These are phyloP conservation scores for Gamsiella multidivaricata DNA, from an alignment of 192 early-diverging fungal genomes.

Conservation along the genomic window DNA sequence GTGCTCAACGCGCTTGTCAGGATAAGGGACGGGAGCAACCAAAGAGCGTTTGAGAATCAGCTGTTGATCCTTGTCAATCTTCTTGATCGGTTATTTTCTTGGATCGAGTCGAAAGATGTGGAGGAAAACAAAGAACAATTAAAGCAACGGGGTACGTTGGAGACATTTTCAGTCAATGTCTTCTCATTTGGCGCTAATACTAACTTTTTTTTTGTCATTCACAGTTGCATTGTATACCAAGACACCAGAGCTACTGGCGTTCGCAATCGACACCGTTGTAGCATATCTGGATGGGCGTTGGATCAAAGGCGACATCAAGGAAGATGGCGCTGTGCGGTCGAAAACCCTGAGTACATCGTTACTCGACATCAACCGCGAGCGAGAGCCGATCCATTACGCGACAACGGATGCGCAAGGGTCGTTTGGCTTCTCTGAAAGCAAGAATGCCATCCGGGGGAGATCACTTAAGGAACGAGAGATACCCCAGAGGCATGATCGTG, in stretches of 20 bases:
- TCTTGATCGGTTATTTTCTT: conserved; percentile 40
- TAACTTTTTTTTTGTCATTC: not conserved
- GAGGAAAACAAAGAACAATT: conserved; percentile 24
- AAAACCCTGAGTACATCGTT: conserved; percentile 17
- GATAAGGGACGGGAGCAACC: conserved; percentile 17
- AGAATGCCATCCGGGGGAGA: conserved; percentile 15
- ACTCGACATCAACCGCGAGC: conserved; percentile 25
- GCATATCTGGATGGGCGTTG: conserved; percentile 45
- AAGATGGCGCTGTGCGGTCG: not conserved
- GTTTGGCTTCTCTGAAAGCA: conserved; percentile 19
- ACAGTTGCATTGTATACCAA: conserved; percentile 27
- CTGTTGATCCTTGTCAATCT: conserved; percentile 30
- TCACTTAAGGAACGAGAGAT: conserved; percentile 24
- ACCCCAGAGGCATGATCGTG: not conserved
- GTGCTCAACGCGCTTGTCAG: conserved; percentile 27
- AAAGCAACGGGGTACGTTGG: conserved; percentile 25
- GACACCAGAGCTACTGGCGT: conserved; percentile 27
- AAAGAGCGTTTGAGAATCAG: conserved; percentile 30
- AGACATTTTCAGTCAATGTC: too few relatives aligned
- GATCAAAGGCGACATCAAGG: conserved; percentile 9
- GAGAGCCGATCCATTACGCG: conserved; percentile 33
- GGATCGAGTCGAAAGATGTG: conserved; percentile 22
- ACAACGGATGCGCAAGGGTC: conserved; percentile 13
- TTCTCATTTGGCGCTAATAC: not conserved
- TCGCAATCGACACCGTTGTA: conserved; percentile 25